Evolutionary conservation across 1,284 basidiomycete genomes (phyloP).

Genomic region (Apiotrichum sp.): DNA sequence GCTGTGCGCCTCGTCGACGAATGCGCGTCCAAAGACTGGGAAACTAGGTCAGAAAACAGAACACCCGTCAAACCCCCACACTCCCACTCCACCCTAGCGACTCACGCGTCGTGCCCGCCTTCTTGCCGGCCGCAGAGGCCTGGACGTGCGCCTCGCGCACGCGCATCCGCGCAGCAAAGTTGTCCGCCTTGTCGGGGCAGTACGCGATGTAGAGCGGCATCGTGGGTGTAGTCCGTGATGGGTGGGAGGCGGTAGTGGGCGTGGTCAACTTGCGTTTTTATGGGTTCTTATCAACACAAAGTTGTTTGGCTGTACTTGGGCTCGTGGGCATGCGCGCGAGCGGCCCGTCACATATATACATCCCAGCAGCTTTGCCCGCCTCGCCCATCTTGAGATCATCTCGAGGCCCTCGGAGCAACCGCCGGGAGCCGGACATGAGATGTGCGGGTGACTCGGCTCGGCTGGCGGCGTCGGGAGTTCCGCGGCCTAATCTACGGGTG

Average conservation of each 20-base stretch:
- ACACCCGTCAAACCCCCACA: too few species aligned
- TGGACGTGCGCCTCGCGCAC: constrained; percentile 29
- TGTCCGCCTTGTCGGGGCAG: constrained; percentile 36
- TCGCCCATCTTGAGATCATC: too few species aligned
- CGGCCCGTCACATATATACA: too few species aligned
- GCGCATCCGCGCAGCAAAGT: constrained; percentile 26
- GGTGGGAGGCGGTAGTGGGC: too few species aligned
- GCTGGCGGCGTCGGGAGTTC: too few species aligned
- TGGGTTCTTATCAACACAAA: background rate
- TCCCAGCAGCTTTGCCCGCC: too few species aligned
- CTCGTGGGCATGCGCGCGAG: too few species aligned
- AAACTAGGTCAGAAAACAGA: too few species aligned
- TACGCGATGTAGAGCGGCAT: constrained; percentile 33
- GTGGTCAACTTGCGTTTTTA: background rate
- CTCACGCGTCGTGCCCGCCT: constrained; percentile 2
- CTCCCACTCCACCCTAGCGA: background rate
- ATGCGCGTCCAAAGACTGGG: constrained; percentile 14
- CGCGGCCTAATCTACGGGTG: background rate
- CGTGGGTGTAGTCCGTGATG: background rate
- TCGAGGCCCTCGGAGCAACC: too few species aligned
- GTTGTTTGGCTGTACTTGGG: background rate
- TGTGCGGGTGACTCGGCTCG: background rate
- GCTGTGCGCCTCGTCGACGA: constrained; percentile 5
- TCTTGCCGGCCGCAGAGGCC: background rate
- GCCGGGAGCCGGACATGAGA: background rate